Evolutionary conservation across 2,329 filamentous ascomycete species (phyloP).

Genomic region (Myriosclerotinia scirpicola): DNA sequence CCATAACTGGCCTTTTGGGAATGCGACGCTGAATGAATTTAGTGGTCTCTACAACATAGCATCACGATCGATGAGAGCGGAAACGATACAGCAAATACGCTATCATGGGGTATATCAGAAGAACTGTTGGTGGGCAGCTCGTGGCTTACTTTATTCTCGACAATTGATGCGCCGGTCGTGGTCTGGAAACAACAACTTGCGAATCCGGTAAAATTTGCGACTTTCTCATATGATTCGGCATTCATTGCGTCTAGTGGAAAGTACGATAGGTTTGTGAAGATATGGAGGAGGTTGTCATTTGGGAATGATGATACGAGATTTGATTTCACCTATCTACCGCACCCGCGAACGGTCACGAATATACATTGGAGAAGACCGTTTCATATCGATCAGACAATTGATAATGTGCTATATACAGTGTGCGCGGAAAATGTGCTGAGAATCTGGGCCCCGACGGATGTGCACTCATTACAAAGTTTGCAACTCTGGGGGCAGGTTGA

Average conservation of each 20-base stretch:
- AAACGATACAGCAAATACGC: conserved; percentile 48
- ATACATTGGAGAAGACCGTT: conserved; percentile 82
- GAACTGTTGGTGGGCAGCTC: conserved; percentile 79
- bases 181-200: conserved; percentile 77
- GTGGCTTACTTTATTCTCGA: conserved; percentile 67
- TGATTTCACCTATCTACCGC: conserved; percentile 86
- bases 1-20: conserved; percentile 8
- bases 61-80: conserved; percentile 51
- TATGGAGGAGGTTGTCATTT: conserved; percentile 87
- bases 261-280: conserved; percentile 81
- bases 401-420: conserved; percentile 88
- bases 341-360: conserved; percentile 76
- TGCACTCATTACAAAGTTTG: conserved; percentile 68
- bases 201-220: conserved; percentile 69
- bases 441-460: conserved; percentile 79
- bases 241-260: conserved; percentile 79
- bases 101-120: conserved; percentile 86
- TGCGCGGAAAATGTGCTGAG: conserved; percentile 78
- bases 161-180: conserved; percentile 50
- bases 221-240: conserved; percentile 81
- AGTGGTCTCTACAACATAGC: conserved; percentile 66
- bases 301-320: conserved; percentile 81
- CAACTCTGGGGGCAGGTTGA: conserved; percentile 81
- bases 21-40: conserved; percentile 32
- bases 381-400: conserved; percentile 73